Conservation (phyloP, 1,284 basidiomycete genomes). For the Sanghuangporus sanghuang region DNA sequence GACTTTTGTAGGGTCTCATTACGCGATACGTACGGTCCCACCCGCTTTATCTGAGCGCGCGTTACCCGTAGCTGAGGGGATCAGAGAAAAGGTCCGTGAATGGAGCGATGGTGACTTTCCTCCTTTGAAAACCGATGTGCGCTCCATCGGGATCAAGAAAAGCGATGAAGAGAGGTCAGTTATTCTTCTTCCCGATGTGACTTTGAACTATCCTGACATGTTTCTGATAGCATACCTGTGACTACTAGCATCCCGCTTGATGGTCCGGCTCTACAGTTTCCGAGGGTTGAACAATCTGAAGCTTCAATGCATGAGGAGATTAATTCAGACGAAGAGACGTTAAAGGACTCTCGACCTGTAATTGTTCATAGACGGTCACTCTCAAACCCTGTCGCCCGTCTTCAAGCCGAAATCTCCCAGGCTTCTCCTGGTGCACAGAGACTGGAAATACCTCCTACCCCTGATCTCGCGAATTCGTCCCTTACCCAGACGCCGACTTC, state of each 20-base stretch:
- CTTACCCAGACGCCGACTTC: conserved; percentile 15
- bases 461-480: conserved; percentile 8
- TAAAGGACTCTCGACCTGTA: conserved; percentile 5
- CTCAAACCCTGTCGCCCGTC: conserved; percentile 14
- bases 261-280: not conserved
- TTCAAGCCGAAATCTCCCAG: not conserved
- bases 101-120: conserved; percentile 39
- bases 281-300: not conserved
- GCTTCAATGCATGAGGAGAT: not conserved
- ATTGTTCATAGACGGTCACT: conserved; percentile 15
- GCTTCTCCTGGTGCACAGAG: not conserved
- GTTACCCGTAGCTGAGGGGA: not conserved
- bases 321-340: not conserved
- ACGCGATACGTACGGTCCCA: not conserved
- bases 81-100: conserved; percentile 18
- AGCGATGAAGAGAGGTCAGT: not conserved
- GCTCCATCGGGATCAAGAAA: not conserved
- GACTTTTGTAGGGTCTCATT: conserved; percentile 11
- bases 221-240: not conserved
- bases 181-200: not conserved
- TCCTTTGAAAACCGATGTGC: conserved; percentile 21
- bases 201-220: not conserved
- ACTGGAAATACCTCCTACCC: conserved; percentile 14
- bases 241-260: not conserved
- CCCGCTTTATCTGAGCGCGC: not conserved